Evolutionary conservation across 1,139 yeast genomes (phyloP), one percentile per base, ranked within the genome.

Genomic region (Wickerhamomyces sp.): DNA sequence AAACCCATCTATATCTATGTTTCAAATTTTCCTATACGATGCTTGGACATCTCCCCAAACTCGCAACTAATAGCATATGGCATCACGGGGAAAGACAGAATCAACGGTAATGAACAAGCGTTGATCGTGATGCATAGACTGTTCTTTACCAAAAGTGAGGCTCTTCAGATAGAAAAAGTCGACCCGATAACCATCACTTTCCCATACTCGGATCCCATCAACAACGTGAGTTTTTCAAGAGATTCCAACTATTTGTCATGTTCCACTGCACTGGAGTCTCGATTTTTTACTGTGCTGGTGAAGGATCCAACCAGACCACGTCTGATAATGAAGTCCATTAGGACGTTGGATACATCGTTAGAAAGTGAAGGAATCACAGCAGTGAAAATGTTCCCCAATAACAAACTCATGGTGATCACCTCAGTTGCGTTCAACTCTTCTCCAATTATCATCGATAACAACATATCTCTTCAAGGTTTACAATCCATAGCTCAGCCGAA

Each of bases 341-440:
- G 86, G 28, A 62, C 75, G n/a, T 58, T 75, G 11, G 83, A 76
- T 40, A 73, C 78, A 0, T 70, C 79, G 0, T 57, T 82, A 53
- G 91, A 85, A 40, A 76, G 82, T 43, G 96, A 89, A 54, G 96
- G 96, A 1, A 83, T 88, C 30, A 89, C 97, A 0, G 86, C 81
- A 43, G 64, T 85, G n/a, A 73, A 74, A 39, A 82, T 88, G 56
- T 77, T 79, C 55, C 84, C 83, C 2, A 71, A 75, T 42, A 70
- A 72, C 38, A 63, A 75, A 36, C 56, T 68, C 28, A 68, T 79
- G 71, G 69, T 77, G 13, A 66, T 79, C 6, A 72, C 84, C 0
- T 75, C 84, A 1, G 73, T 72, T 5, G 78, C 84, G 4, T 70
- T 70, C 35, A 70, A 73, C 39, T 67, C 80, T 2, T 70, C 78